phyloP scores from a whole-genome alignment of 2,329 filamentous ascomycete species.

The Zymoseptoria crescenta region DNA sequence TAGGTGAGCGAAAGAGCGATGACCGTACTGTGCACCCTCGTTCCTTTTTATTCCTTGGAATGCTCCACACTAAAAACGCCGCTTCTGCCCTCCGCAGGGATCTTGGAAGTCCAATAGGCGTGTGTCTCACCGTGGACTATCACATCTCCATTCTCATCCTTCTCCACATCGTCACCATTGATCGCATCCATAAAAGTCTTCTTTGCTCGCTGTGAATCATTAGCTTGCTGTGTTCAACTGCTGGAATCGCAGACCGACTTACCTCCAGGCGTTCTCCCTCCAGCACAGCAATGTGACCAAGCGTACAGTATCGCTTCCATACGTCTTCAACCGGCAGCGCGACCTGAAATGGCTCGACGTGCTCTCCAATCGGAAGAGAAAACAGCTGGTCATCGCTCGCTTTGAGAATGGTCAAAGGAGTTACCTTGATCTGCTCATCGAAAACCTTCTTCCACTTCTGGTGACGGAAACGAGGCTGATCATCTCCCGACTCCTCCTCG shows the following conservation, averaged over 20 bases:
- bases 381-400: slow-evolving; percentile 47
- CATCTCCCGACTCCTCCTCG: slow-evolving; percentile 51
- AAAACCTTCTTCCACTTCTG: slow-evolving; percentile 58
- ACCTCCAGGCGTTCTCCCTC: slow-evolving; percentile 43
- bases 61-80: slow-evolving; percentile 17
- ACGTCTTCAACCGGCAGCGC: slow-evolving; percentile 52
- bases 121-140: slow-evolving; percentile 57
- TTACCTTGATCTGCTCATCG: slow-evolving; percentile 48
- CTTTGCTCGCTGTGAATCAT: slow-evolving; percentile 37
- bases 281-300: slow-evolving; percentile 60
- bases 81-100: slow-evolving; percentile 27
- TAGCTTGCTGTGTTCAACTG: neutral
- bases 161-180: slow-evolving; percentile 45
- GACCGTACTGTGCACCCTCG: neutral
- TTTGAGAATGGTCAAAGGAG: slow-evolving; percentile 38
- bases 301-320: slow-evolving; percentile 57
- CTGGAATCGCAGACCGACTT: slow-evolving; percentile 9
- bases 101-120: slow-evolving; percentile 52
- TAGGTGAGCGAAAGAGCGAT: neutral
- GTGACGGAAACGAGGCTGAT: slow-evolving; percentile 58
- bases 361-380: slow-evolving; percentile 53
- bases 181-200: slow-evolving; percentile 50
- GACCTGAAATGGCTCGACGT: slow-evolving; percentile 49
- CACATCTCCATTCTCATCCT: slow-evolving; percentile 55
- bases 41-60: slow-evolving; percentile 6